A percentile compares a stretch with the other conserved stretches of the same genome.
These are phyloP conservation scores for Cordia subcordata DNA, from an alignment of 257 asterid species.

Conservation along the genomic window DNA sequence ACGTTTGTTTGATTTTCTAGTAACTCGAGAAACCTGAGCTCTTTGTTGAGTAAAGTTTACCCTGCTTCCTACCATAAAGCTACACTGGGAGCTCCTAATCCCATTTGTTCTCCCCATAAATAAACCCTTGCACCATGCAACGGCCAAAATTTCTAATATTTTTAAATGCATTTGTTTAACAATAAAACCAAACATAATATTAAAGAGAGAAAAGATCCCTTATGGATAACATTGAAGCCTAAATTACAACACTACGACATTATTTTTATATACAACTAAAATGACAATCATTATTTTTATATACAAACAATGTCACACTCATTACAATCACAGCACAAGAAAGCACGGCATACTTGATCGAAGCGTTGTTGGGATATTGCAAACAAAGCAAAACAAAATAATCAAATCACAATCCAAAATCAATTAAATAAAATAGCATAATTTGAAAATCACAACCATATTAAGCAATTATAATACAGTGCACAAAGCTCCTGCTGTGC, in stretches of 20 bases:
- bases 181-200: background rate
- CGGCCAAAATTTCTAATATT: slow-evolving; percentile 3
- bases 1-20: slow-evolving; percentile 42
- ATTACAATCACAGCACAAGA: no score
- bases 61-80: slow-evolving; percentile 65
- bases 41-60: slow-evolving; percentile 56
- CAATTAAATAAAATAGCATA: no score
- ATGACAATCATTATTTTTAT: no score
- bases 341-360: no score
- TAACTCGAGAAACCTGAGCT: slow-evolving; percentile 37
- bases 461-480: no score
- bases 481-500: no score
- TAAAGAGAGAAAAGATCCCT: background rate
- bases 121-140: slow-evolving; percentile 48
- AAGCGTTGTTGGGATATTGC: no score
- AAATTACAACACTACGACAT: background rate
- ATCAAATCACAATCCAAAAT: no score
- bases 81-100: slow-evolving; percentile 74
- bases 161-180: background rate
- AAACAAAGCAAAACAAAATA: no score
- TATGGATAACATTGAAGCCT: background rate
- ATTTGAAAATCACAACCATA: no score
- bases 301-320: no score
- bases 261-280: no score
- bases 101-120: slow-evolving; percentile 47